Percentiles rank a stretch among this genome's conserved stretches.
phyloP scores from a whole-genome alignment of 108 stramenopile genomes.

The Nitzschia sp. region DNA sequence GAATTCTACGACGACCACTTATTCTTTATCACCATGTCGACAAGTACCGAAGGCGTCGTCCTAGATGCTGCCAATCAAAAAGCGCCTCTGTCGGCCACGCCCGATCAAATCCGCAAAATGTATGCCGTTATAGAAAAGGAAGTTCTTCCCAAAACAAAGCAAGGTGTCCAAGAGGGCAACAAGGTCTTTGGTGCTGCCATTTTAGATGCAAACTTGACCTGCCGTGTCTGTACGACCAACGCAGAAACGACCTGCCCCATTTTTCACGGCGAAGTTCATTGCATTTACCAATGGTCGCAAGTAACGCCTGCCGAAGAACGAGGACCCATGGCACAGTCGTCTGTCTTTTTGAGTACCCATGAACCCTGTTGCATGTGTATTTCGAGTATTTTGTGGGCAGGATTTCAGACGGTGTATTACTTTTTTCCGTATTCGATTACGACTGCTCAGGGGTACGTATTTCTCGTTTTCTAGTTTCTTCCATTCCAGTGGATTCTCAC shows the following conservation, averaged over 20 bases:
- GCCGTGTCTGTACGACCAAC: constrained; percentile 37
- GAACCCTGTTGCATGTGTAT: constrained; percentile 74
- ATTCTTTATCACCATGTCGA: constrained; percentile 2
- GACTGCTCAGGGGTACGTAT: constrained; percentile 49
- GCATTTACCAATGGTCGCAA: constrained; percentile 48
- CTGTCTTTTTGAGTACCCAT: constrained; percentile 53
- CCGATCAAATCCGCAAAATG: constrained; percentile 41
- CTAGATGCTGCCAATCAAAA: constrained; percentile 33
- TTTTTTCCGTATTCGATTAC: constrained; percentile 56
- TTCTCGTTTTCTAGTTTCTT: not conserved
- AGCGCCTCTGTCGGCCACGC: constrained; percentile 37
- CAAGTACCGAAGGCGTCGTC: constrained; percentile 23
- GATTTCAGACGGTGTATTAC: constrained; percentile 48
- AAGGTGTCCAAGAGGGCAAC: constrained; percentile 49
- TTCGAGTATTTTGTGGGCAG: constrained; percentile 55
- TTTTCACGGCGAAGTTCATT: constrained; percentile 59
- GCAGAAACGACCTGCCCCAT: constrained; percentile 46
- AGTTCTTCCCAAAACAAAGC: constrained; percentile 42
- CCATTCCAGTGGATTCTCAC: not conserved
- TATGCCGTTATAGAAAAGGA: constrained; percentile 50
- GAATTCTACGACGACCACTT: not conserved
- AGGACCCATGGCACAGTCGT: constrained; percentile 42
- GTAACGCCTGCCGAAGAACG: constrained; percentile 36
- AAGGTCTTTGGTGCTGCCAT: constrained; percentile 67
- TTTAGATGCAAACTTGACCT: constrained; percentile 19